phyloP scores from a whole-genome alignment of 208 protist genomes.

The Giardia muris region DNA sequence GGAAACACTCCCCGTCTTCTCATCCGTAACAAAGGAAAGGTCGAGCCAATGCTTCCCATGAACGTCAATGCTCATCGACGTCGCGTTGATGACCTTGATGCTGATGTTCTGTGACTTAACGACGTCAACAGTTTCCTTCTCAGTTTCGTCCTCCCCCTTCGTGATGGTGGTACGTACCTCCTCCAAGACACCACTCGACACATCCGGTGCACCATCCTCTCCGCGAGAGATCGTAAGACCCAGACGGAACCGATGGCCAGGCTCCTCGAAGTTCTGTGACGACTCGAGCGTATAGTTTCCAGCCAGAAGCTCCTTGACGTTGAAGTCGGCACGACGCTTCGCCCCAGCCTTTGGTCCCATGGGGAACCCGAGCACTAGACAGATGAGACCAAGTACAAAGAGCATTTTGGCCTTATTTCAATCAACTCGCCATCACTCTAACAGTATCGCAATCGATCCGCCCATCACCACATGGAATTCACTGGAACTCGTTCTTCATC shows the following conservation, averaged over 20 bases:
- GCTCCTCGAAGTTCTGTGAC: too few relatives aligned
- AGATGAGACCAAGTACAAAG: not conserved
- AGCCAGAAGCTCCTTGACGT: not conserved
- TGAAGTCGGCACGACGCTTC: not conserved
- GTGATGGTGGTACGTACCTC: not conserved
- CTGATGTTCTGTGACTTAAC: not conserved
- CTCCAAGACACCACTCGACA: not conserved
- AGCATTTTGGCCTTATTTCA: too few relatives aligned
- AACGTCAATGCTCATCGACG: not conserved
- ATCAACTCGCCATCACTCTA: too few relatives aligned
- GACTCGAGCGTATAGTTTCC: not conserved
- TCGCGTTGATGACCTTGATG: not conserved
- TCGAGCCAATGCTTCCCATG: not conserved
- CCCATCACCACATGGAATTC: too few relatives aligned
- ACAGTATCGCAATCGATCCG: too few relatives aligned
- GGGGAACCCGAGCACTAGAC: not conserved
- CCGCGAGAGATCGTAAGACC: too few relatives aligned
- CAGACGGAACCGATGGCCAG: too few relatives aligned
- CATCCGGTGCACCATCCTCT: too few relatives aligned
- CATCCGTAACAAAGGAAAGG: not conserved
- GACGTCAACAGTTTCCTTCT: not conserved
- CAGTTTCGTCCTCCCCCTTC: not conserved
- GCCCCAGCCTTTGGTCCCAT: not conserved
- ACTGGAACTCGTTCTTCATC: not conserved
- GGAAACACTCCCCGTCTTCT: not conserved